Evolutionary conservation across 2,329 filamentous ascomycete genomes (phyloP).

Genomic region (Aureobasidium sp.): DNA sequence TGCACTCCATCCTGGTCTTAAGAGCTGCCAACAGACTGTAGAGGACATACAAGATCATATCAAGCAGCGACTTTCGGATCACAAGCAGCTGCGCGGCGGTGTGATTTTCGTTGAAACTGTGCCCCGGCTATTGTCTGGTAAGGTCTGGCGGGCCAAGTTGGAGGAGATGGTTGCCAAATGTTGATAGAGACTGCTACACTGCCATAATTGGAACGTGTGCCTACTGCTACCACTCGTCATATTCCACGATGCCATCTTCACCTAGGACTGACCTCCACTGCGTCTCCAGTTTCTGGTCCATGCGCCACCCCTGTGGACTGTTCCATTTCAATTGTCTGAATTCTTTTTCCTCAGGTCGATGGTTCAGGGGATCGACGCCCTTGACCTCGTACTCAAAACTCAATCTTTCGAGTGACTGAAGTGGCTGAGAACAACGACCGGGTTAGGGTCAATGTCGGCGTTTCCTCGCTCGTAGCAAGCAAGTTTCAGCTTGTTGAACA

Average conservation of each 20-base stretch:
- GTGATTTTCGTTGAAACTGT: constrained; percentile 62
- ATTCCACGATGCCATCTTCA: not conserved
- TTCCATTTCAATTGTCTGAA: not conserved
- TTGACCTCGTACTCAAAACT: not conserved
- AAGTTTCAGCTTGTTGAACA: no score
- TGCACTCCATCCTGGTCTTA: constrained; percentile 41
- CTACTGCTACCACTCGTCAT: constrained; percentile 7
- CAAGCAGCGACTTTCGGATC: constrained; percentile 41
- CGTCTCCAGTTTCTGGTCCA: not conserved
- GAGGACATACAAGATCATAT: constrained; percentile 41
- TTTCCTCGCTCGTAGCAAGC: not conserved
- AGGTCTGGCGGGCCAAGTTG: constrained; percentile 67
- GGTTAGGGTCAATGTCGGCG: not conserved
- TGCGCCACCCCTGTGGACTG: not conserved
- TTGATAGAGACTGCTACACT: no score
- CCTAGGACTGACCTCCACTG: constrained; percentile 2
- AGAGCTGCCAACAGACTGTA: constrained; percentile 31
- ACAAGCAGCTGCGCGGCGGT: constrained; percentile 45
- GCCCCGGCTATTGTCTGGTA: constrained; percentile 64
- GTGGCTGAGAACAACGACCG: not conserved
- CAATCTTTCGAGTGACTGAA: no score
- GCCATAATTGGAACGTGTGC: no score
- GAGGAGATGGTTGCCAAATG: constrained; percentile 35
- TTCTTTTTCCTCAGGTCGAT: no score
- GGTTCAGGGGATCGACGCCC: no score